phyloP scores from a whole-genome alignment of 2,329 filamentous ascomycete genomes.

The Botrytis medusae region DNA sequence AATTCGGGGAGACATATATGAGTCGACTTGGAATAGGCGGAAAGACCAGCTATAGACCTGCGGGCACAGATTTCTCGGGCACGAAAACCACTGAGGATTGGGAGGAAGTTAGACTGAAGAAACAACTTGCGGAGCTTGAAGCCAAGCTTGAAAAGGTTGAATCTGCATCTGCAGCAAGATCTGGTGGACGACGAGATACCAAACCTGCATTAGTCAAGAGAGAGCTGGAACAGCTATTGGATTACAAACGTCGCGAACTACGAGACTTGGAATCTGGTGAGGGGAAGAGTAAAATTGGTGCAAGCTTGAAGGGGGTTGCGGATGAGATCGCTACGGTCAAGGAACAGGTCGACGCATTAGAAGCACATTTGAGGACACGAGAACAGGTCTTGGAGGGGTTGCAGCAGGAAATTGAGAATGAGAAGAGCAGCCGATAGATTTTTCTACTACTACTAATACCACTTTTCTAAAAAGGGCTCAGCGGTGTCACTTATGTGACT shows the following conservation, averaged over 20 bases:
- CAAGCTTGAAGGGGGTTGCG: conserved; percentile 70
- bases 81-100: conserved; percentile 88
- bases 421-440: conserved; percentile 60
- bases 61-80: conserved; percentile 86
- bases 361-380: conserved; percentile 75
- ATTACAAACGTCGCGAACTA: conserved; percentile 86
- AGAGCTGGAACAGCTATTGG: conserved; percentile 88
- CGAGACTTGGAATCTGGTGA: conserved; percentile 72
- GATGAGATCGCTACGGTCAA: conserved; percentile 89
- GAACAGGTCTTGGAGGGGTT: conserved; percentile 75
- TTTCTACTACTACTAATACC: conserved; percentile 19
- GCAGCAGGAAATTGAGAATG: conserved; percentile 80
- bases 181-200: conserved; percentile 65
- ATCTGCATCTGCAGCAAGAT: conserved; percentile 64
- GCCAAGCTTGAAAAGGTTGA: conserved; percentile 83
- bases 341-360: conserved; percentile 90
- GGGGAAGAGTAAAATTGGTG: conserved; percentile 66
- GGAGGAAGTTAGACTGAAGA: conserved; percentile 94
- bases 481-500: conserved; percentile 8
- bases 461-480: conserved; percentile 17
- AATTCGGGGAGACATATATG: conserved; percentile 96
- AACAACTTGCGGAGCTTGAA: conserved; percentile 86
- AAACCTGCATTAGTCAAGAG: conserved; percentile 92
- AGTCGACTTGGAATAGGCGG: conserved; percentile 77
- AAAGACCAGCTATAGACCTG: conserved; percentile 74